Evolutionary conservation across 495 filamentous ascomycete genomes (phyloP), one percentile per base, ranked within the genome.

Genomic region (Bathelium albidoporum): DNA sequence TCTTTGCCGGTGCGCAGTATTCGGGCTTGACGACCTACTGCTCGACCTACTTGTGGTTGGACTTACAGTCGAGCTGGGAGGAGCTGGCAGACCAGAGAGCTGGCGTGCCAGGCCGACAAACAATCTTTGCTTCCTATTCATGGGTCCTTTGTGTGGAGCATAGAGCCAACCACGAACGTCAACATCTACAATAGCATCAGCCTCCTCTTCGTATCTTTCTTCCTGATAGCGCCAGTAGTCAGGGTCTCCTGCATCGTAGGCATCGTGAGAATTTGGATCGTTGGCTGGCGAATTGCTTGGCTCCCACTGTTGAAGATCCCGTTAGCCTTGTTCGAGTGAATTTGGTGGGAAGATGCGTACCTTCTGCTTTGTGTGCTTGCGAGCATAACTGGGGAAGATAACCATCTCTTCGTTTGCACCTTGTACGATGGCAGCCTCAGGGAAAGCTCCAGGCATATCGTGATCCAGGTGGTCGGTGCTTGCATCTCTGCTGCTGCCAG

Each of bases 141-240:
- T 86, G n/a, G 89, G 91, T 0, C 90, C 90, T 69, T 80, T 82
- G 66, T 90, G 88, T 20, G 94, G 94, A 63, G 85, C 80, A 70
- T 93, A 96, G 53, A 97, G 81, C 94, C 95, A 99, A 24, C 94
- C 94, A 61, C 92, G 82, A 18, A 97, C 88, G 73, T 99, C 93
- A 2, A 97, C 90, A 72, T 95, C 91, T 2, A 96, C 89, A 18
- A 96, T 76, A 14, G 90, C 88, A 70, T 87, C 87, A 62, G 16
- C 24, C 24, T 89, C 87, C 49, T 89, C 85, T 71, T 91, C 86
- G 32, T 83, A 76, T 62, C 80, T 79, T 20, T 87, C 80, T 87
- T 87, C 92, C 68, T 89, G 82, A 32, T 82, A 74, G 41, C 75
- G 78, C 81, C 88, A 88, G 69, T 87, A 90, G 59, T 87, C 84